These are phyloP conservation scores for Apodospora peruviana DNA, from an alignment of 495 filamentous ascomycete genomes.

Conservation along the genomic window DNA sequence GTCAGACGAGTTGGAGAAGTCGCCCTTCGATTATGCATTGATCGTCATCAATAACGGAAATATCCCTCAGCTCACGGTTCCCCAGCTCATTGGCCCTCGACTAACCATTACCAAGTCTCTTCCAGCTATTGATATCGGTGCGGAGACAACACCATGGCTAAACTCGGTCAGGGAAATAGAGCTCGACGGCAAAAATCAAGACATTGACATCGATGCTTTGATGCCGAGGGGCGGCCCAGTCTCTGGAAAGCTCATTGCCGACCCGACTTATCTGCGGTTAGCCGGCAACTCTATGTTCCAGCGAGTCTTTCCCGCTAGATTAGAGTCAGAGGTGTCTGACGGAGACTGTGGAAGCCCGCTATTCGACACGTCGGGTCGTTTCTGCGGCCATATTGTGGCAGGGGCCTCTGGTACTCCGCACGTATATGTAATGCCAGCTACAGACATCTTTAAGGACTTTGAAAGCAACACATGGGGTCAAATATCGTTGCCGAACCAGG, in stretches of 20 bases:
- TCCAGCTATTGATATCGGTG: not conserved
- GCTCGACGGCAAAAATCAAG: not conserved
- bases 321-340: not conserved
- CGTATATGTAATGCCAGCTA: not conserved
- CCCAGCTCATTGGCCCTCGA: not conserved
- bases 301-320: not conserved
- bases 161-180: not conserved
- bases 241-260: not conserved
- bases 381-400: not conserved
- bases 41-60: not conserved
- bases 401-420: not conserved
- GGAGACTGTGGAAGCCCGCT: slow-evolving; percentile 1
- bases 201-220: not conserved
- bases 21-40: not conserved
- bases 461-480: not conserved
- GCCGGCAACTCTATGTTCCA: not conserved
- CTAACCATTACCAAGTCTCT: not conserved
- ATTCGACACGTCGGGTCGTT: not conserved
- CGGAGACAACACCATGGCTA: not conserved
- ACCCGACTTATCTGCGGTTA: not conserved
- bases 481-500: not conserved
- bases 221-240: not conserved
- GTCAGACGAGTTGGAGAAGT: not conserved
- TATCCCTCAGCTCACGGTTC: not conserved
- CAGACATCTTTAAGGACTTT: not conserved